Evolutionary conservation across 306 rosid species (phyloP), one percentile per base, ranked within the genome.

Genomic region (Cicer cuneatum): DNA sequence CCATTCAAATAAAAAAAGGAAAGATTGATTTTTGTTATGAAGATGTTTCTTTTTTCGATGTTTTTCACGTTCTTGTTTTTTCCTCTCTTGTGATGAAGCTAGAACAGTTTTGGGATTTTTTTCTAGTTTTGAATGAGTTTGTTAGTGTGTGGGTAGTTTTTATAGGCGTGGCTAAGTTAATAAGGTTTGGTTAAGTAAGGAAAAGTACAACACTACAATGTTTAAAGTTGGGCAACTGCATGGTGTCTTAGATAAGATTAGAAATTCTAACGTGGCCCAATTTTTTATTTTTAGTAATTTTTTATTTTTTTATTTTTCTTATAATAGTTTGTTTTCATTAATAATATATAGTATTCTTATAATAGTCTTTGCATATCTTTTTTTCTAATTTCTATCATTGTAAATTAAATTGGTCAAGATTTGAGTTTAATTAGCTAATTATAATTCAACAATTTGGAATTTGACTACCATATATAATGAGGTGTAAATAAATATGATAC

Each of bases 1-100:
- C 89, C 89, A 85, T 85, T 85, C 41, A 78, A 24, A 24, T 24
- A 83, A 12, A 13, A 0, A 39, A 52, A n/a, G n/a, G 58, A 52
- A 52, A 18, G 3, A 7, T 62, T 8, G 29, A 24, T 24, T 24
- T 24, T 24, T 24, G 29, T 24, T 2, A 24, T 24, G 29, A 24
- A 2, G 43, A 24, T 24, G 29, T 24, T 24, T 24, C 29, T 24
- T 12, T 12, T 63, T 48, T 19, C 38, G n/a, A 51, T 4, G 47
- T 7, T 12, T 13, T 61, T 57, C 39, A 21, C 5, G 40, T 7
- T 67, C 5, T 38, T 63, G 29, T 10, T 33, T 60, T 6, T 43
- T 4, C 5, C 6, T 7, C 6, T 12, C 9, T 21, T 39, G 10
- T 19, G 9, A 49, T 2, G 63, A 57, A 57, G 0, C 40, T 59